Conservation (phyloP, 2,329 filamentous ascomycete species). For the Pezicula carpinea region DNA sequence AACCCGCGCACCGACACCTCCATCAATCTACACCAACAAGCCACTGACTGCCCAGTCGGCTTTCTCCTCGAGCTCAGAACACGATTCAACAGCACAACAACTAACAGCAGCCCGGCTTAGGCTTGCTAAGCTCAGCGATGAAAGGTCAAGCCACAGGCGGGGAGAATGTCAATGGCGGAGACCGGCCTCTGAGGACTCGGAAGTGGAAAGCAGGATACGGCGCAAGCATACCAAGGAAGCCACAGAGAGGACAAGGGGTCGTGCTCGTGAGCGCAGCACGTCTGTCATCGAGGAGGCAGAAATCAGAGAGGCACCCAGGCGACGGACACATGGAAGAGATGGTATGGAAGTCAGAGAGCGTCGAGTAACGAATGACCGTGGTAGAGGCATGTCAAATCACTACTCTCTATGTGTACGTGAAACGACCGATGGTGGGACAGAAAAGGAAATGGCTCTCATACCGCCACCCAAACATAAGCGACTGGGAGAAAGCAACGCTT, state of each 20-base stretch:
- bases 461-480: neutral
- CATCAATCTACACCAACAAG: no score
- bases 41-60: no score
- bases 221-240: neutral
- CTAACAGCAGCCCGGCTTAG: neutral
- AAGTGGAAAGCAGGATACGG: neutral
- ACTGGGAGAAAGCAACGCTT: neutral
- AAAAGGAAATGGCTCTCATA: constrained; percentile 3
- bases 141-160: neutral
- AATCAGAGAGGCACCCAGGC: neutral
- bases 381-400: constrained; percentile 4
- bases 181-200: neutral
- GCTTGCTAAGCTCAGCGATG: neutral
- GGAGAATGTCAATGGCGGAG: no score
- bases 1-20: no score
- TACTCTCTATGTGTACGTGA: constrained; percentile 4
- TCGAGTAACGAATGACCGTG: neutral
- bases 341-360: neutral
- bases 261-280: neutral
- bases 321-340: neutral
- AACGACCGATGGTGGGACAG: neutral
- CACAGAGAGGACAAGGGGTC: neutral
- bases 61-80: no score
- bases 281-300: neutral
- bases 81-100: no score